Evolutionary conservation across 2,329 filamentous ascomycete genomes (phyloP), one percentile per base, ranked within the genome.

Genomic region (Polytolypa hystricis): DNA sequence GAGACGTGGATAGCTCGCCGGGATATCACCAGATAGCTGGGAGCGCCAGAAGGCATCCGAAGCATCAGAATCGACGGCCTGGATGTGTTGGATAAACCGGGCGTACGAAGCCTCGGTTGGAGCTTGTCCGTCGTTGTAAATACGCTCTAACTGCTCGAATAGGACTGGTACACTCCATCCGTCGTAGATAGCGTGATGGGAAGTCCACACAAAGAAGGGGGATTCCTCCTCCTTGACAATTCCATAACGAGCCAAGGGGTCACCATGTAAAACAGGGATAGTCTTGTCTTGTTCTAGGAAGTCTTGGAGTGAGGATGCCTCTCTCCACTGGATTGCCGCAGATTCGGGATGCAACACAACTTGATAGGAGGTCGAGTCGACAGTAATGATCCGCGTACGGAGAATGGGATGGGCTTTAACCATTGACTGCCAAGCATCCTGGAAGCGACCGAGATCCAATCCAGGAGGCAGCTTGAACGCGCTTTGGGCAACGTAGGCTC

Each of bases 101-200:
- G 41, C 35, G 38, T 49, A 53, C 3, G 45, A 41, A 14, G 37
- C 38, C 8, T 44, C 27, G 5, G 31, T 30, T 20, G 15, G 15
- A 6, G 28, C 17, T n/a, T 36, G 36, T 7, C 15, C 10, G 12
- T 42, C 14, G 12, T 38, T 38, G 40, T 63, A 62, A 12, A 57
- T 54, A 17, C 57, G 49, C 27, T 61, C 53, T 3, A 65, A 53
- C 38, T 53, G 54, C 11, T 52, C 47, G 30, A 62, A 51, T 17
- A 64, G 51, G 10, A 61, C 46, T 3, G 56, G 52, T 34, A 62
- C 47, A 30, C 58, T 64, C 61, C 58, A 66, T 7, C 68, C 69
- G 49, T 73, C 69, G 41, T 71, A 72, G 1, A 72, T 52, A 4
- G 66, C 66, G 36, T 72, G 69, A 39, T 72, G 69, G 34, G 69